Conservation (phyloP, 495 filamentous ascomycete genomes). For the Neurospora sp. region DNA sequence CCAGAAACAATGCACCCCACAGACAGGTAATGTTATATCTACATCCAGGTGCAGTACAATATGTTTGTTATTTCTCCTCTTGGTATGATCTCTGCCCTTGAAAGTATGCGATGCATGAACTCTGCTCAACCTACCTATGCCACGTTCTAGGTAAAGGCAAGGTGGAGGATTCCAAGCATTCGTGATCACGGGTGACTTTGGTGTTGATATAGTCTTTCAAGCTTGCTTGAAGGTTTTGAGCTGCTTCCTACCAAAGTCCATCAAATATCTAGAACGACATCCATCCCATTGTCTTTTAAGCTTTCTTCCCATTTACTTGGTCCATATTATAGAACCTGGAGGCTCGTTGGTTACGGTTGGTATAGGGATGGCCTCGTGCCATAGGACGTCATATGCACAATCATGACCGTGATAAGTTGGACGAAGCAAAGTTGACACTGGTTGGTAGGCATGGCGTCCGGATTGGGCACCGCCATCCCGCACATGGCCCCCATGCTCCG, state of each 20-base stretch:
- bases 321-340: neutral
- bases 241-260: neutral
- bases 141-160: neutral
- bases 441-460: neutral
- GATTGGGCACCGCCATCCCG: neutral
- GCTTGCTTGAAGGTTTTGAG: neutral
- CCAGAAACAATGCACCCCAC: neutral
- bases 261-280: neutral
- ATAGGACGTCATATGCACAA: neutral
- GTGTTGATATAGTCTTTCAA: neutral
- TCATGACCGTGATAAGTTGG: neutral
- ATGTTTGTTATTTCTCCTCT: neutral
- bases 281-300: neutral
- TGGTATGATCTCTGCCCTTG: neutral
- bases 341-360: neutral
- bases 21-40: neutral
- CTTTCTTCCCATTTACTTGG: neutral
- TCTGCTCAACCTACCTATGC: neutral
- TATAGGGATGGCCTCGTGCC: neutral
- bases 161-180: neutral
- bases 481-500: slow-evolving; percentile 1
- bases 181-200: neutral
- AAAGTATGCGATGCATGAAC: neutral
- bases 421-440: neutral
- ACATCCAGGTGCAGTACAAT: neutral